Evolutionary conservation across 805 yeast genomes (phyloP).

Genomic region (Pichia kluyveri): DNA sequence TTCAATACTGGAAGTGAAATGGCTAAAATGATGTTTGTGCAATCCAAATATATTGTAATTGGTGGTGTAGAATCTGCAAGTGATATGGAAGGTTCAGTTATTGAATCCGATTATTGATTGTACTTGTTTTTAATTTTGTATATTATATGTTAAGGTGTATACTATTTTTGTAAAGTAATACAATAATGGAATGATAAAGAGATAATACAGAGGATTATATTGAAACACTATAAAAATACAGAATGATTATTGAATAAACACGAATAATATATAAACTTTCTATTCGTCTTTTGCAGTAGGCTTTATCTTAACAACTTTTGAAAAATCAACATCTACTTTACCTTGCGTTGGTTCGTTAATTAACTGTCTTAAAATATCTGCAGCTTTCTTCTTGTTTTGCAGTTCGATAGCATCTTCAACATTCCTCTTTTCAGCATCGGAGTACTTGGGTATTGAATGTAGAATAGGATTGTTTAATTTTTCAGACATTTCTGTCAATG

Average conservation of each 20-base stretch:
- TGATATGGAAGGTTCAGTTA: neutral
- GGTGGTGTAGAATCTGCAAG: conserved; percentile 17
- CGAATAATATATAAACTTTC: neutral
- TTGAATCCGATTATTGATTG: neutral
- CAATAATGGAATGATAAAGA: neutral
- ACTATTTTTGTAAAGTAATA: neutral
- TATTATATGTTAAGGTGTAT: neutral
- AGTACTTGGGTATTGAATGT: too few species aligned
- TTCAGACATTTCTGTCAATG: neutral
- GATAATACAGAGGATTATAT: too few species aligned
- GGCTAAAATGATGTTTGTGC: conserved; percentile 69
- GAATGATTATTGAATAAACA: neutral
- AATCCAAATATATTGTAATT: conserved; percentile 39
- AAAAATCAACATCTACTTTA: neutral
- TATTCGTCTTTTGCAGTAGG: neutral
- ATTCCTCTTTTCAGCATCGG: too few species aligned
- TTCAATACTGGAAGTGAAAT: conserved; percentile 48
- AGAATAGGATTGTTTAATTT: neutral
- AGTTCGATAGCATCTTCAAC: neutral
- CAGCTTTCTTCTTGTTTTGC: neutral
- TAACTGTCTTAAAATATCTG: neutral
- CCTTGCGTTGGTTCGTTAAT: neutral
- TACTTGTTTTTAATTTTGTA: neutral
- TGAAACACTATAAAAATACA: neutral
- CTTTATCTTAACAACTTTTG: neutral